Evolutionary conservation across 305 asterid genomes (phyloP).

Genomic region (Withania somnifera): DNA sequence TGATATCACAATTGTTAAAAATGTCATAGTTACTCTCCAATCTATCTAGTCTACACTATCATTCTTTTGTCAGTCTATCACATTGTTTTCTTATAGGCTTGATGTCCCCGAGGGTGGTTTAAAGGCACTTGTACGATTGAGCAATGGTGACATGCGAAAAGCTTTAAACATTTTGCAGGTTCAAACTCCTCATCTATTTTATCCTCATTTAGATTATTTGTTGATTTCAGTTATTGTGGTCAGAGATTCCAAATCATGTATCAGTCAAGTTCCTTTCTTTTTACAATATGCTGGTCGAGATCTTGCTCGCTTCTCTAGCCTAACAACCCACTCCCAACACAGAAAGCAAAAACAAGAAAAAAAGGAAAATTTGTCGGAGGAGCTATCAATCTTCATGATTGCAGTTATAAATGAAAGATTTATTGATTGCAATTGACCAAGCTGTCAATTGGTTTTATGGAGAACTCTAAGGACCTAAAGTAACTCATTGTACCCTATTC

Average conservation of each 20-base stretch:
- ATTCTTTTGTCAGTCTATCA: not conserved
- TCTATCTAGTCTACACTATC: not conserved
- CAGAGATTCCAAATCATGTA: too few species aligned
- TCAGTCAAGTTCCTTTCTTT: not conserved
- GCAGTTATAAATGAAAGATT: not conserved
- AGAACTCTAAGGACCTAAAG: not conserved
- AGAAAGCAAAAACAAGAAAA: not conserved
- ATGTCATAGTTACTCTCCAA: not conserved
- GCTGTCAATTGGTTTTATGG: not conserved
- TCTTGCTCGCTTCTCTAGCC: not conserved
- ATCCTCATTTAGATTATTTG: not conserved
- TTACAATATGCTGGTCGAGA: not conserved
- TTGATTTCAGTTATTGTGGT: not conserved
- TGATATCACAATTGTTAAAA: not conserved
- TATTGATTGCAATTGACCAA: not conserved
- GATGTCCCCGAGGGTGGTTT: conserved; percentile 81
- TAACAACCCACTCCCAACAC: not conserved
- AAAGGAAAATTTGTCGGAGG: not conserved
- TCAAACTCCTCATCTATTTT: not conserved
- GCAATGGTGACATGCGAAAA: conserved; percentile 97
- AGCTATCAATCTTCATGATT: not conserved
- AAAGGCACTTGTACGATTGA: conserved; percentile 82
- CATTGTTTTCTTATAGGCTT: conserved; percentile 43
- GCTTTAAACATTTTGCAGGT: conserved; percentile 97
- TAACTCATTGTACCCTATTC: not conserved